Evolutionary conservation across 495 filamentous ascomycete species (phyloP).

Genomic region (Penicillium manginii): DNA sequence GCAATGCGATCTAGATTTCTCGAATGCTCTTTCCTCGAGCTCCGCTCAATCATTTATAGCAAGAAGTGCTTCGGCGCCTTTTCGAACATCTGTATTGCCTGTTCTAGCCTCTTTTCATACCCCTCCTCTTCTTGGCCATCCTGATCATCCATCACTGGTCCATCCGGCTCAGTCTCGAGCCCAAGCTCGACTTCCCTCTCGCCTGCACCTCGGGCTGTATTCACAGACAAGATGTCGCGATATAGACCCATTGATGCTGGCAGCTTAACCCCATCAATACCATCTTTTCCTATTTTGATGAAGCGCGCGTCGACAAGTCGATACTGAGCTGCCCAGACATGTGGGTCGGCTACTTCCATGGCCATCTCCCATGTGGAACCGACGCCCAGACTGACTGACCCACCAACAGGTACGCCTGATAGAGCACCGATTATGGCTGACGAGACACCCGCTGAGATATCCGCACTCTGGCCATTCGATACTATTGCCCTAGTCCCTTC

Average conservation of each 20-base stretch:
- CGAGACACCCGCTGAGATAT: constrained; percentile 23
- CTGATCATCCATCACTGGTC: constrained; percentile 12
- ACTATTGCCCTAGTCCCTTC: constrained; percentile 25
- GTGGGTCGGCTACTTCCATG: constrained; percentile 30
- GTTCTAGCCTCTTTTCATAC: constrained; percentile 30
- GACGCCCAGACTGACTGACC: constrained; percentile 25
- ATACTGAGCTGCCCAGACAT: constrained; percentile 37
- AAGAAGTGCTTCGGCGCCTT: constrained; percentile 25
- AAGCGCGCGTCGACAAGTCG: constrained; percentile 28
- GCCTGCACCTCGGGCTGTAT: constrained; percentile 9
- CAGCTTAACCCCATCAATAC: constrained; percentile 18
- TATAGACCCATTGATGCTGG: constrained; percentile 27
- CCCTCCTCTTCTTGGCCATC: constrained; percentile 22
- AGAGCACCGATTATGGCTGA: constrained; percentile 26
- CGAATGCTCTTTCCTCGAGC: no score
- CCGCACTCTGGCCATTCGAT: constrained; percentile 15
- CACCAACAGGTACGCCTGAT: constrained; percentile 28
- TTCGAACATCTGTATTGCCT: constrained; percentile 30
- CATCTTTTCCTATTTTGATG: constrained; percentile 20
- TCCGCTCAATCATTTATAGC: constrained; percentile 3
- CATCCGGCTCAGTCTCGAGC: constrained; percentile 7
- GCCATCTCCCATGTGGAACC: constrained; percentile 29
- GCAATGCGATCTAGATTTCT: background rate
- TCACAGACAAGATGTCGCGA: constrained; percentile 30
- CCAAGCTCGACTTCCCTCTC: constrained; percentile 18